Conservation (phyloP, 2,329 filamentous ascomycete species). For the Neopestalotiopsis rosae region DNA sequence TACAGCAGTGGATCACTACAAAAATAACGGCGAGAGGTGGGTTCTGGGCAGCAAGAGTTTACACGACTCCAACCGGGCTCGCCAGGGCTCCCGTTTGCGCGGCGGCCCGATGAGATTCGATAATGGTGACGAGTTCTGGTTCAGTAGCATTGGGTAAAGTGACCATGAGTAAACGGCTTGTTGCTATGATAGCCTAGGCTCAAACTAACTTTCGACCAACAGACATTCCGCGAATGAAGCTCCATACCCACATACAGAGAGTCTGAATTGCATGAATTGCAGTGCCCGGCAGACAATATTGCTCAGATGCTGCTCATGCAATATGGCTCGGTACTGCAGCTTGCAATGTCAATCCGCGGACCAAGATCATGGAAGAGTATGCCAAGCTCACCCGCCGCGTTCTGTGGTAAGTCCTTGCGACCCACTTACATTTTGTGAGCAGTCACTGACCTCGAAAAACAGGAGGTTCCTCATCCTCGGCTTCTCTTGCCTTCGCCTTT, state of each 20-base stretch:
- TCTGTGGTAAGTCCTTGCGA: no score
- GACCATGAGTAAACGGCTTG: background rate
- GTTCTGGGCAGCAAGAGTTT: slow-evolving; percentile 23
- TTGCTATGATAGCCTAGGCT: background rate
- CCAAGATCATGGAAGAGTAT: no score
- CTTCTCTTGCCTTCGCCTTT: no score
- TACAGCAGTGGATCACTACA: slow-evolving; percentile 28
- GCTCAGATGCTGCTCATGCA: no score
- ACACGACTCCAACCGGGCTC: background rate
- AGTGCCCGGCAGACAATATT: no score
- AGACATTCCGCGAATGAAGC: slow-evolving; percentile 27
- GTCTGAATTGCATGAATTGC: background rate
- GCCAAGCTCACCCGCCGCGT: no score
- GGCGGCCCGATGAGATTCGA: slow-evolving; percentile 6
- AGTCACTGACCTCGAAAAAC: no score
- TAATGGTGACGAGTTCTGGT: slow-evolving; percentile 27
- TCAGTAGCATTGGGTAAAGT: slow-evolving; percentile 30
- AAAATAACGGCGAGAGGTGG: slow-evolving; percentile 30
- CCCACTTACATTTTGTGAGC: no score
- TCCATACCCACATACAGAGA: slow-evolving; percentile 23
- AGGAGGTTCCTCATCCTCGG: no score
- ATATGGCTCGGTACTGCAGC: no score
- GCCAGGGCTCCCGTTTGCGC: background rate
- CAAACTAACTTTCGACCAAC: background rate
- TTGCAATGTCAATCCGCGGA: no score